Evolutionary conservation across 2,329 filamentous ascomycete species (phyloP).

Genomic region (Sclerotiophoma versabilis): DNA sequence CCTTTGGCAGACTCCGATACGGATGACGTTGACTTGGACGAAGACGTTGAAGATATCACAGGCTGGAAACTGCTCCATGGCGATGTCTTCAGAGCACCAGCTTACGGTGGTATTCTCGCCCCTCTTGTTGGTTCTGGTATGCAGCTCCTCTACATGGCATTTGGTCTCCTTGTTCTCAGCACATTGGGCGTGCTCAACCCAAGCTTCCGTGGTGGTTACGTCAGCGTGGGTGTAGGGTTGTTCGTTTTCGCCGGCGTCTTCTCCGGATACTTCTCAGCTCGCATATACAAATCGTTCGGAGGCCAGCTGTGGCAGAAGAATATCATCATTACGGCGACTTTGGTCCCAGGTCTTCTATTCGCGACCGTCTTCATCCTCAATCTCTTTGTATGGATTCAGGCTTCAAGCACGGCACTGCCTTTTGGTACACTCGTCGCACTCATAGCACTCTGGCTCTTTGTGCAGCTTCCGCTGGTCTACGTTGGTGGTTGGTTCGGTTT

Average conservation of each 20-base stretch:
- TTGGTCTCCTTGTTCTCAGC: constrained; percentile 74
- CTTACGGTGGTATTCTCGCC: constrained; percentile 74
- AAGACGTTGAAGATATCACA: constrained; percentile 79
- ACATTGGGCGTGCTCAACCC: constrained; percentile 82
- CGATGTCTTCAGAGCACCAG: constrained; percentile 83
- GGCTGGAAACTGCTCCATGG: constrained; percentile 89
- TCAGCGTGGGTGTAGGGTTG: constrained; percentile 81
- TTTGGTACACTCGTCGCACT: constrained; percentile 80
- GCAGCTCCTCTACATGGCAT: constrained; percentile 83
- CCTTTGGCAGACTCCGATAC: constrained; percentile 63
- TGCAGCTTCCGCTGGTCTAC: constrained; percentile 86
- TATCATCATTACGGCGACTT: constrained; percentile 72
- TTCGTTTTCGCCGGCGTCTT: constrained; percentile 85
- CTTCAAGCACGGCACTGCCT: constrained; percentile 84
- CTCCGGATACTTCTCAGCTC: constrained; percentile 85
- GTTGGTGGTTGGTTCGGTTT: constrained; percentile 80
- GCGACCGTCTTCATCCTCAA: constrained; percentile 79
- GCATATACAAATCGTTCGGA: constrained; percentile 83
- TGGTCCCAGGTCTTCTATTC: constrained; percentile 83
- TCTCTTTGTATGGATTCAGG: constrained; percentile 88
- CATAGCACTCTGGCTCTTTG: constrained; percentile 79
- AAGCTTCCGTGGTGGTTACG: constrained; percentile 87
- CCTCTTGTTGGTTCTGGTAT: constrained; percentile 85
- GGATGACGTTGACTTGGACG: constrained; percentile 68
- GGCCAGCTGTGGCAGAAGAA: constrained; percentile 78